Evolutionary conservation across 768 basidiomycete species (phyloP).

Genomic region (Boletus subparvulus): DNA sequence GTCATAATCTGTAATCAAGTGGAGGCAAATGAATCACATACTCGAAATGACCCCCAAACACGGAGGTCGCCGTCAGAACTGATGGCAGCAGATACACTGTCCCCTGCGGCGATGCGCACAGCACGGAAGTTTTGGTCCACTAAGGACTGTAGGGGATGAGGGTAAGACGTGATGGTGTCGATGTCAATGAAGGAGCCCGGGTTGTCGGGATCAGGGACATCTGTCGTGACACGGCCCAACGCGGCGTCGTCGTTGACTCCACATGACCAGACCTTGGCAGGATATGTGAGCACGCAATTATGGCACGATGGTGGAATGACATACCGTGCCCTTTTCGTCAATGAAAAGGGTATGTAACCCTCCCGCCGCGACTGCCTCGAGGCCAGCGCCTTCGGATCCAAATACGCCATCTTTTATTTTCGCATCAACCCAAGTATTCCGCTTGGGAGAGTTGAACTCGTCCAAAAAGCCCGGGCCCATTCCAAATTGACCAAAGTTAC

Average conservation of each 20-base stretch:
- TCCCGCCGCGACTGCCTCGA: constrained; percentile 78
- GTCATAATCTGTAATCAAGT: neutral
- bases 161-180: constrained; percentile 51
- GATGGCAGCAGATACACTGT: constrained; percentile 85
- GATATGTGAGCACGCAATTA: constrained; percentile 1
- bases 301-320: constrained; percentile 33
- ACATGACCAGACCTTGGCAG: constrained; percentile 72
- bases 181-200: constrained; percentile 57
- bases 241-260: constrained; percentile 89
- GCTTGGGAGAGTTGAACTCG: constrained; percentile 74
- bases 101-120: constrained; percentile 79
- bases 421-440: constrained; percentile 74
- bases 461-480: constrained; percentile 73
- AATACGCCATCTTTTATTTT: constrained; percentile 71
- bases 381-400: constrained; percentile 71
- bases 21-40: constrained; percentile 38
- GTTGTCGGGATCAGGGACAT: constrained; percentile 57
- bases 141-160: constrained; percentile 66
- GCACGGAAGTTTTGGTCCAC: constrained; percentile 82
- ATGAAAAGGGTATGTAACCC: constrained; percentile 89
- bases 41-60: constrained; percentile 90
- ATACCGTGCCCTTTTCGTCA: constrained; percentile 86
- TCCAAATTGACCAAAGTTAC: constrained; percentile 95
- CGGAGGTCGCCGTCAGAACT: constrained; percentile 76
- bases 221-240: constrained; percentile 72